Conservation (phyloP, 129 eudicot genomes). For the Solidago caesia region DNA sequence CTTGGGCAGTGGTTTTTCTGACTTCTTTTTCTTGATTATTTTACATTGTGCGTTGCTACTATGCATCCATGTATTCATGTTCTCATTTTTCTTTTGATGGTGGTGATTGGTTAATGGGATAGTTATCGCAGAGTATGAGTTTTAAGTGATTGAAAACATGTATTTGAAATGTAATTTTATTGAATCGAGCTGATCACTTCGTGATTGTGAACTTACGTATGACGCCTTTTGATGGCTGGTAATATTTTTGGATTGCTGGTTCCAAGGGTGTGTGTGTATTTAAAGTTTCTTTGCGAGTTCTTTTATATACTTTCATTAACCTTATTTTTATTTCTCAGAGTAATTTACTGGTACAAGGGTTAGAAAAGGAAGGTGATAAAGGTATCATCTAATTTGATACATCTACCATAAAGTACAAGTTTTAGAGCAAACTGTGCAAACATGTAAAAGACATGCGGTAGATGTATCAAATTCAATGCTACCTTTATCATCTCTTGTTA, state of each 20-base stretch:
- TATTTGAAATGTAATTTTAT: constrained; percentile 4
- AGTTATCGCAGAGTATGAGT: not conserved
- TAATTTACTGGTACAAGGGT: too few relatives aligned
- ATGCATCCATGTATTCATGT: not conserved
- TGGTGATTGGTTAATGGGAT: not conserved
- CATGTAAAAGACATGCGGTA: too few relatives aligned
- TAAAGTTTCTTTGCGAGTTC: not conserved
- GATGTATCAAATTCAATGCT: too few relatives aligned
- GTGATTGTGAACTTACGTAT: not conserved
- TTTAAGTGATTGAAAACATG: not conserved
- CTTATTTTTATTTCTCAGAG: not conserved
- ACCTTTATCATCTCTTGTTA: too few relatives aligned
- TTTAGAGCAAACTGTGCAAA: too few relatives aligned
- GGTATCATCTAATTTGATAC: too few relatives aligned
- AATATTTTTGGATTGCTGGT: not conserved
- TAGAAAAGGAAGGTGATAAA: too few relatives aligned
- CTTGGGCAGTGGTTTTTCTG: not conserved
- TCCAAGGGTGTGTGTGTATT: not conserved
- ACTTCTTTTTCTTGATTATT: not conserved
- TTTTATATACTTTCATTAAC: too few relatives aligned
- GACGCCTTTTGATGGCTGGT: constrained; percentile 8
- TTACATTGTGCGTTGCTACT: constrained; percentile 12
- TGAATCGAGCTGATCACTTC: not conserved
- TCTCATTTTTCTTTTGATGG: not conserved
- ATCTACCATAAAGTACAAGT: too few relatives aligned